Evolutionary conservation across 768 basidiomycete species (phyloP), one percentile per base, ranked within the genome.

Genomic region (Lactifluus piperatus): DNA sequence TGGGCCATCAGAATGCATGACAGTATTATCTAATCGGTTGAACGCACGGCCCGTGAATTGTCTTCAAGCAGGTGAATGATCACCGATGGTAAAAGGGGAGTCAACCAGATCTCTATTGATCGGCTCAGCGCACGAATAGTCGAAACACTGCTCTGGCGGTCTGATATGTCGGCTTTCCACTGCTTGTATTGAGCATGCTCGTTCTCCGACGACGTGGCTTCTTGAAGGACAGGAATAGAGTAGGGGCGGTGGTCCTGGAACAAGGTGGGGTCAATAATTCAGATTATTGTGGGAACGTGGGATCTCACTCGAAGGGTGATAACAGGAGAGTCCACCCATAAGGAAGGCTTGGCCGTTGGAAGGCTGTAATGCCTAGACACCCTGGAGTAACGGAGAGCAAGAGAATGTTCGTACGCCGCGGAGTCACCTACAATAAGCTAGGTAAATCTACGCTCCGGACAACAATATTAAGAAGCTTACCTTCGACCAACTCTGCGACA

Each of bases 81-180:
- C 29, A 53, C 62, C 3, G 50, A 47, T 7, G 58, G 49, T 45
- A 65, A 45, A 41, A 63, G 46, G 14, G 64, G 64, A n/a, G 54
- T 63, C 24, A 57, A 26, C 58, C 62, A 60, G 18, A 57, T 45
- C 37, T 55, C 57, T 29, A 56, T 26, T 0, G 62, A 64, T 32
- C 30, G 55, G 20, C 18, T 44, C 10, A 22, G 20, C n/a, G 45
- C 27, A 20, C 64, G 64, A 51, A 26, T 30, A 29, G 54, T 58
- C 20, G 55, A 56, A 18, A 30, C 36, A 37, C 32, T 46, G 26
- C 39, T 29, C 16, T 43, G 18, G 11, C 36, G 68, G 50, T 69
- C 69, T 46, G 64, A 64, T 66, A 78, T 77, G 61, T 79, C 78
- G 14, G 70, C 58, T 62, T 78, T 88, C 91, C 90, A 92, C 67